phyloP scores from a whole-genome alignment of 2,329 filamentous ascomycete genomes.

The Penicillium nordicum region DNA sequence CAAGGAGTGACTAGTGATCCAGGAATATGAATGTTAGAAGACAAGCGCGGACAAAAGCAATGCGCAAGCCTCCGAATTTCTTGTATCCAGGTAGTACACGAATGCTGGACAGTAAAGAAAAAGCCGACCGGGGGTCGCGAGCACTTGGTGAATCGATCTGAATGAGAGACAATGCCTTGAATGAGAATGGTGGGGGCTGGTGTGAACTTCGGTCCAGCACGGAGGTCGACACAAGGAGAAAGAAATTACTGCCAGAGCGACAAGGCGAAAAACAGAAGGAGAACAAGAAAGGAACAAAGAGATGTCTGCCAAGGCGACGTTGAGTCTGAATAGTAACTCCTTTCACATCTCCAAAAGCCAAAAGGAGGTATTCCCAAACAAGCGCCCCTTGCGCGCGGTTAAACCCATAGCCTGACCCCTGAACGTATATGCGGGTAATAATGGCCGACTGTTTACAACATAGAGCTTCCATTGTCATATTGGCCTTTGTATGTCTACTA shows the following conservation, averaged over 20 bases:
- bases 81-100: neutral
- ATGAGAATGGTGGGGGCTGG: slow-evolving; percentile 17
- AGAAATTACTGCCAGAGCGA: slow-evolving; percentile 32
- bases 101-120: neutral
- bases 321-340: slow-evolving; percentile 10
- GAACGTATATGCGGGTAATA: slow-evolving; percentile 1
- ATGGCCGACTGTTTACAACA: neutral
- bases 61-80: neutral
- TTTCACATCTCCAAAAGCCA: slow-evolving; percentile 27
- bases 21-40: slow-evolving; percentile 14
- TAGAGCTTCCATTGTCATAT: neutral
- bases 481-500: neutral
- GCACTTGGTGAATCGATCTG: slow-evolving; percentile 10
- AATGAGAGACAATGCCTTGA: slow-evolving; percentile 26
- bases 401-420: slow-evolving; percentile 20
- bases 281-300: slow-evolving; percentile 13
- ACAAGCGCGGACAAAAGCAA: slow-evolving; percentile 5
- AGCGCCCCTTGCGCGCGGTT: slow-evolving; percentile 41
- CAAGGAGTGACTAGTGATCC: slow-evolving; percentile 22
- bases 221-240: slow-evolving; percentile 18
- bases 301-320: slow-evolving; percentile 4
- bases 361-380: slow-evolving; percentile 37
- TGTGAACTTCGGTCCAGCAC: slow-evolving; percentile 21
- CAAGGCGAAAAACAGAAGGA: slow-evolving; percentile 17
- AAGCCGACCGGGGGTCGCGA: slow-evolving; percentile 5